phyloP scores from a whole-genome alignment of 2,329 filamentous ascomycete genomes.

The Colletotrichum sp. region DNA sequence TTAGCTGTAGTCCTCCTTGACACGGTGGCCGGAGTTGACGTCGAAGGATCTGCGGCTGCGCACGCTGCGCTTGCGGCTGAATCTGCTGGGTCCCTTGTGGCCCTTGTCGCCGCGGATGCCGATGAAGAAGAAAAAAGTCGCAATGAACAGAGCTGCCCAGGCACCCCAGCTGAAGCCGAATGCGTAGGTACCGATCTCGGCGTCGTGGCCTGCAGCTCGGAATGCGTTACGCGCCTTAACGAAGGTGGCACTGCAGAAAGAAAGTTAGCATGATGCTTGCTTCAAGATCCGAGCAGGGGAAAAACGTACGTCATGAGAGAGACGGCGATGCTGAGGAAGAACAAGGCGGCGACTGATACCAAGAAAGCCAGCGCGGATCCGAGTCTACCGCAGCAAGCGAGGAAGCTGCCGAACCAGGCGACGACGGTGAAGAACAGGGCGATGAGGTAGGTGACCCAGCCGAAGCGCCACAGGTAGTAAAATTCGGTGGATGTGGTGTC shows the following conservation, averaged over 20 bases:
- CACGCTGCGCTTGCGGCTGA: conserved; percentile 54
- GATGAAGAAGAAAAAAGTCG: conserved; percentile 70
- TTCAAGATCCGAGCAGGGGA: conserved; percentile 11
- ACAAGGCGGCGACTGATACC: conserved; percentile 63
- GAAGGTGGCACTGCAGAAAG: conserved; percentile 55
- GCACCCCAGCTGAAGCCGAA: conserved; percentile 82
- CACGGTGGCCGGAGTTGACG: conserved; percentile 57
- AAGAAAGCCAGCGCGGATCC: conserved; percentile 71
- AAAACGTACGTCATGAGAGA: conserved; percentile 75
- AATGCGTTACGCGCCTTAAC: conserved; percentile 75
- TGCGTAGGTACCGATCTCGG: conserved; percentile 69
- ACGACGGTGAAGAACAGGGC: conserved; percentile 77
- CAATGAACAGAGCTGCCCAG: conserved; percentile 69
- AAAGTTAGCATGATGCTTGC: not conserved
- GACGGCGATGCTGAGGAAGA: conserved; percentile 72
- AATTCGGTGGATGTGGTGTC: conserved; percentile 64
- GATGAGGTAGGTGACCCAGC: conserved; percentile 90
- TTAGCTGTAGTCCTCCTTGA: conserved; percentile 75
- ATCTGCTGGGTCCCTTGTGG: conserved; percentile 40
- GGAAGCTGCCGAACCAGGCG: conserved; percentile 70
- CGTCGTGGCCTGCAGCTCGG: conserved; percentile 55
- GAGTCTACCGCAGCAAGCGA: conserved; percentile 74
- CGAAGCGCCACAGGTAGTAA: conserved; percentile 89
- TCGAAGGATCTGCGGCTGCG: conserved; percentile 61
- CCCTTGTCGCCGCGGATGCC: conserved; percentile 59